Conservation (phyloP, 2,329 filamentous ascomycete species). For the Mycogone perniciosa region DNA sequence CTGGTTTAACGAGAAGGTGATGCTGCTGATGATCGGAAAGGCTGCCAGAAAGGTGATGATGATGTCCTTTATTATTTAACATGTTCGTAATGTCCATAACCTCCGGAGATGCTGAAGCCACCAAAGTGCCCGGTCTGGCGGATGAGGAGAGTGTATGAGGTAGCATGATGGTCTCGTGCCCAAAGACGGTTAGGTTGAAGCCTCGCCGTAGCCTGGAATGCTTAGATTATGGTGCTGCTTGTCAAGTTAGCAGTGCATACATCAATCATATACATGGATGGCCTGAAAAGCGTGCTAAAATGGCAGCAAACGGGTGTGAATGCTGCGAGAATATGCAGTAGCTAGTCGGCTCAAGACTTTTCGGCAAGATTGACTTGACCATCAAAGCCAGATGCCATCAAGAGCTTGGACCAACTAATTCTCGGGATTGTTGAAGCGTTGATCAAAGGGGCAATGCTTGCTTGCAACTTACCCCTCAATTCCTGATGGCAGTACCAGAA, state of each 20-base stretch:
- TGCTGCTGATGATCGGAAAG: conserved; percentile 26
- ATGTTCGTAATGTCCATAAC: conserved; percentile 49
- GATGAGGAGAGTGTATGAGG: conserved; percentile 7
- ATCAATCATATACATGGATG: too few species aligned
- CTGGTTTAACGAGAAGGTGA: conserved; percentile 30
- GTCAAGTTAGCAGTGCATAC: too few species aligned
- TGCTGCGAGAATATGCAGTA: too few species aligned
- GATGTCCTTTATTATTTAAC: conserved; percentile 42
- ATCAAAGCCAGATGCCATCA: background rate
- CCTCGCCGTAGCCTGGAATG: background rate
- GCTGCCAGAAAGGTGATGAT: conserved; percentile 28
- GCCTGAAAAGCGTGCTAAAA: too few species aligned
- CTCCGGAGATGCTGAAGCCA: conserved; percentile 40
- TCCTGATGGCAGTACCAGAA: background rate
- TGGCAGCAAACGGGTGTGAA: too few species aligned
- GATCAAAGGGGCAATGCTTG: background rate
- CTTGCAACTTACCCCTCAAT: background rate
- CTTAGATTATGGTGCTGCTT: too few species aligned
- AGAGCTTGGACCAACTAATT: background rate
- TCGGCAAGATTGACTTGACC: too few species aligned
- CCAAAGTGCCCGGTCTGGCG: conserved; percentile 31
- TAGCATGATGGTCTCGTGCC: conserved; percentile 5
- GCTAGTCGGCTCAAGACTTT: too few species aligned
- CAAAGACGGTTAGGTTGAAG: background rate
- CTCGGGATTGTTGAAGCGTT: background rate